Conservation (phyloP, 202 grass and related monocot genomes). For the Eragrostis tef region DNA sequence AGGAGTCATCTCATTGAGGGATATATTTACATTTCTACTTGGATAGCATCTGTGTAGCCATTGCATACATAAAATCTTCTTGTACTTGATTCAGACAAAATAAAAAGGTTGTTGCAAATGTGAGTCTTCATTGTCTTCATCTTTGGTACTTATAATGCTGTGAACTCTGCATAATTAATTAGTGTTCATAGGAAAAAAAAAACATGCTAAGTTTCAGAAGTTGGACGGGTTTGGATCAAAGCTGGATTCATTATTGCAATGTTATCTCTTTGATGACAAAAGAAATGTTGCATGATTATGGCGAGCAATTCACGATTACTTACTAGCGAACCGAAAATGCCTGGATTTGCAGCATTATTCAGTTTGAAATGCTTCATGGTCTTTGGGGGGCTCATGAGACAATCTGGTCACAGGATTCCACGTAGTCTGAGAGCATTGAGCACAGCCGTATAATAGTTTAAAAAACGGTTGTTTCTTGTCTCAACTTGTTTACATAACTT, state of each 20-base stretch:
- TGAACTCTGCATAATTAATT: not conserved
- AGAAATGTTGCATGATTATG: not conserved
- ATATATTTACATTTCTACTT: slow-evolving; percentile 64
- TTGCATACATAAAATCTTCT: slow-evolving; percentile 57
- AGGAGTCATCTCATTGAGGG: slow-evolving; percentile 74
- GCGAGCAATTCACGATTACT: not conserved
- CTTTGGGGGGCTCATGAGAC: not conserved
- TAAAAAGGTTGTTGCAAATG: slow-evolving; percentile 51
- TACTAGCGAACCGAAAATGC: not conserved
- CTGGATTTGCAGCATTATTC: not conserved
- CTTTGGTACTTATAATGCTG: not conserved
- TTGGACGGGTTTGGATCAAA: not conserved
- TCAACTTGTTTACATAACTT: not conserved
- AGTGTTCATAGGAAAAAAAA: not conserved
- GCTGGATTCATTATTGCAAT: not conserved
- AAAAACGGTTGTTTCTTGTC: not conserved
- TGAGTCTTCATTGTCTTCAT: not conserved
- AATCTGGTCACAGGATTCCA: not conserved
- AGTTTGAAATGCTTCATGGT: not conserved
- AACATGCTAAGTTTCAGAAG: not conserved
- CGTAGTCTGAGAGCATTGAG: not conserved
- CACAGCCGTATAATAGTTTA: not conserved
- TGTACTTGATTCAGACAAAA: slow-evolving; percentile 56
- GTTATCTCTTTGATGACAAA: not conserved
- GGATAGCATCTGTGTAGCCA: slow-evolving; percentile 63